Conservation (phyloP, 192 early-diverging fungal genomes). For the Coemansia aciculifera region DNA sequence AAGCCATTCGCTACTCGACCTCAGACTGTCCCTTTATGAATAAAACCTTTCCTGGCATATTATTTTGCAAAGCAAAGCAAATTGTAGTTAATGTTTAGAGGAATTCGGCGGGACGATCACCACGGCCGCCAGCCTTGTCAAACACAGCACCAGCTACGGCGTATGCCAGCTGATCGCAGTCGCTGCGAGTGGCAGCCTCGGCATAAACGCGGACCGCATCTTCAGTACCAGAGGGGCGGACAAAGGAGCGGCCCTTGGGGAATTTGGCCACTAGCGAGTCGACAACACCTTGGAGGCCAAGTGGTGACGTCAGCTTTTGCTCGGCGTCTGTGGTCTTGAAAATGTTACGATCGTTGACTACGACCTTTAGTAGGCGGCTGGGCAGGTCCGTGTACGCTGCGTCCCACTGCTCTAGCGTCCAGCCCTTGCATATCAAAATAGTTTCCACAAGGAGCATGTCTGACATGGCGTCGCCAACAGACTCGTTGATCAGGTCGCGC, state of each 20-base stretch:
- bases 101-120: slow-evolving; percentile 69
- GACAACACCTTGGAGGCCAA: slow-evolving; percentile 82
- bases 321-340: slow-evolving; percentile 99
- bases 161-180: slow-evolving; percentile 86
- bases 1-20: too few relatives aligned
- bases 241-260: slow-evolving; percentile 89
- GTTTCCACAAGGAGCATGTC: slow-evolving; percentile 96
- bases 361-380: slow-evolving; percentile 94
- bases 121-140: slow-evolving; percentile 90
- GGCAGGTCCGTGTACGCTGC: slow-evolving; percentile 92
- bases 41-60: neutral
- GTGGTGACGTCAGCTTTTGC: slow-evolving; percentile 84
- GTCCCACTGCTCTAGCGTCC: slow-evolving; percentile 87
- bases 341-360: slow-evolving; percentile 77
- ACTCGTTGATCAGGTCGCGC: slow-evolving; percentile 95
- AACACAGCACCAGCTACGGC: slow-evolving; percentile 90
- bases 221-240: slow-evolving; percentile 97
- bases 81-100: slow-evolving; percentile 15
- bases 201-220: slow-evolving; percentile 99
- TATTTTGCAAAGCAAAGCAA: neutral
- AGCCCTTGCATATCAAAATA: slow-evolving; percentile 80
- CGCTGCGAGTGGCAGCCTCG: slow-evolving; percentile 89
- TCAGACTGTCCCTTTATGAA: too few relatives aligned
- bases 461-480: slow-evolving; percentile 97
- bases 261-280: slow-evolving; percentile 82